Conservation (phyloP, 345 rosid species). For the Gynandropsis gynandra region DNA sequence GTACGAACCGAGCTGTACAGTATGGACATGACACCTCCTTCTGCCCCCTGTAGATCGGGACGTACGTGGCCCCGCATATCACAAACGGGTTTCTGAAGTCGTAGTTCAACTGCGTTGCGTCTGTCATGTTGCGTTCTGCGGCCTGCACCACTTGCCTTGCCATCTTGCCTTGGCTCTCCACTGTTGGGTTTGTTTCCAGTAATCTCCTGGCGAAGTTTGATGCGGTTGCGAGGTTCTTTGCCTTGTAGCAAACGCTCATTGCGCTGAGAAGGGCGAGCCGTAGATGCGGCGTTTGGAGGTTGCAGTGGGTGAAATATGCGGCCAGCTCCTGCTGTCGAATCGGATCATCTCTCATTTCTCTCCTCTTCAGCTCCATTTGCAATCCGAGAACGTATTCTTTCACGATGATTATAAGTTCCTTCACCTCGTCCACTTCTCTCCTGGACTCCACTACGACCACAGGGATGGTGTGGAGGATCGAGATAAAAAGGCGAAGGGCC, state of each 20-base stretch:
- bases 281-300: constrained; percentile 64
- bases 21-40: constrained; percentile 74
- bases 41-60: constrained; percentile 84
- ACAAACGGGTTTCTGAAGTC: constrained; percentile 90
- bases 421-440: constrained; percentile 90
- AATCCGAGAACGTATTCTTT: constrained; percentile 76
- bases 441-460: constrained; percentile 75
- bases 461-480: constrained; percentile 80
- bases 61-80: constrained; percentile 73
- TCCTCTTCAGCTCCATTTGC: constrained; percentile 69
- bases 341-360: constrained; percentile 53
- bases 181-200: constrained; percentile 59
- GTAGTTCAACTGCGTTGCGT: constrained; percentile 51
- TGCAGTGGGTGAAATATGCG: constrained; percentile 86
- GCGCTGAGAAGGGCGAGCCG: constrained; percentile 66
- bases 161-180: constrained; percentile 51
- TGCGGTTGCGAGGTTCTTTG: constrained; percentile 64
- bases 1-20: constrained; percentile 65
- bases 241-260: constrained; percentile 65
- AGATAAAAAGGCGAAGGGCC: constrained; percentile 54
- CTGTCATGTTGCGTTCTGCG: constrained; percentile 66
- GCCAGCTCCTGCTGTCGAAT: constrained; percentile 83
- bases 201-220: constrained; percentile 69
- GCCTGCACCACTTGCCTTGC: constrained; percentile 76
- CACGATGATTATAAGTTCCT: constrained; percentile 55